Evolutionary conservation across 164 flowering plant genomes (phyloP), one percentile per base, ranked within the genome.

Genomic region (Chimonanthus salicifolius): DNA sequence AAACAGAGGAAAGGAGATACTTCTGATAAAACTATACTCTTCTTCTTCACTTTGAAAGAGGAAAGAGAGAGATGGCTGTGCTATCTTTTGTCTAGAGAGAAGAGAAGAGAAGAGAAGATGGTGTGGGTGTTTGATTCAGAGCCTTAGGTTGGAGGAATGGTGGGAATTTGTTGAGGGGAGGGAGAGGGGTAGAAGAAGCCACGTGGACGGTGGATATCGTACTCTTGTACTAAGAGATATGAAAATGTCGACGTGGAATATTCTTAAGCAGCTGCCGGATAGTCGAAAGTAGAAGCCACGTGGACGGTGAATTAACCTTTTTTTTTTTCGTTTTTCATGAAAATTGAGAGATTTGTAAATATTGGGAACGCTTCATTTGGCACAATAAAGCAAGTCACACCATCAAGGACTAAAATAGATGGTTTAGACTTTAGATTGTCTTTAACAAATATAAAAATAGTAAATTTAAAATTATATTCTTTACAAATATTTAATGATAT

Each of bases 141-240:
- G 74, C 68, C 74, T 62, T 48, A 47, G 13, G 68, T 62, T 72
- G 60, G 5, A 16, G 44, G 73, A 71, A 13, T 58, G 65, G 74
- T 20, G 33, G 68, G 33, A 20, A n/a, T n/a, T 46, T 21, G 60
- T 6, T 15, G 7, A 4, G 47, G 62, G 5, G 54, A 62, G 74
- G 46, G 62, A 62, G 43, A 72, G n/a, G 45, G 20, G 68, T 15
- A 21, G 5, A 10, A 10, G 49, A 49, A 72, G 58, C 67, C 67
- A 72, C 74, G 47, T 21, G 67, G 5, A 7, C 63, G 15, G 16
- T 51, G 10, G 58, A 7, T 51, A 13, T 7, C 7, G 10, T 1
- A 7, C 58, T 7, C 7, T 51, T 13, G 58, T 7, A 18, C n/a
- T 4, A 18, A 4, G 13, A 11, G 63, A 11, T 60, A 1, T 18